Base-by-base conservation (phyloP, 352 stramenopile genomes). In the Globisporangium ultimum region DNA sequence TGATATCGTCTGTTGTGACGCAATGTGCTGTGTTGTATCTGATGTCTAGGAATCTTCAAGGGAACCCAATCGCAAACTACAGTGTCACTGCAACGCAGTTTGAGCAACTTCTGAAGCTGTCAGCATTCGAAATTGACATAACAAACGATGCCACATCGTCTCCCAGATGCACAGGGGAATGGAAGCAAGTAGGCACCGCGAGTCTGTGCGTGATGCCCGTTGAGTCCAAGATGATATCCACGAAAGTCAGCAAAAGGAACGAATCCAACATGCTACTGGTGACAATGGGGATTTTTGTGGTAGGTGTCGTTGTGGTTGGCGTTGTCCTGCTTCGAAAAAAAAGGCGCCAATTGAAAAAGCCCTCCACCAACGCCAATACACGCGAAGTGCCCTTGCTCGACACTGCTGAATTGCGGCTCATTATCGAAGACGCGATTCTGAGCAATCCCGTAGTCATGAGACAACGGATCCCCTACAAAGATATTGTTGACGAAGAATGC, bases 391-490 rank as follows among this genome's bases (percentile, higher is more conserved):
- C 18, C 8, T 24, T 55, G 11, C 50, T 55, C 10, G 50, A 55
- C 32, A 56, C 28, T 55, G 48, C 11, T 49, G 48, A 24, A 43
- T 58, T 36, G 28, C 28, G 28, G 21, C 55, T 52, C 36, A 60
- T 55, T 7, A 58, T 52, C 11, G 58, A 61, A 8, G 50, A 60
- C 3, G 52, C 52, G 13, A 53, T 52, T 10, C 20, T 69, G 24
- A 52, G 57, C 11, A 47, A 69, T 18, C 63, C 63, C 7, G 48
- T 64, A 43, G 58, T 69, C 48, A 49, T 65, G 43, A 60, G 32
- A 32, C 57, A 52, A 4, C 45, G 63, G 1, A 55, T 69, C 24
- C 38, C 61, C 4, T 53, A 49, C 20, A 59, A 45, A 47, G 58
- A 60, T 9, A 56, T 69, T n/a, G n/a, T 22, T 5, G 22, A 61